Base-by-base conservation (phyloP, 176 grass and related monocot genomes). In the Oryza meyeriana region DNA sequence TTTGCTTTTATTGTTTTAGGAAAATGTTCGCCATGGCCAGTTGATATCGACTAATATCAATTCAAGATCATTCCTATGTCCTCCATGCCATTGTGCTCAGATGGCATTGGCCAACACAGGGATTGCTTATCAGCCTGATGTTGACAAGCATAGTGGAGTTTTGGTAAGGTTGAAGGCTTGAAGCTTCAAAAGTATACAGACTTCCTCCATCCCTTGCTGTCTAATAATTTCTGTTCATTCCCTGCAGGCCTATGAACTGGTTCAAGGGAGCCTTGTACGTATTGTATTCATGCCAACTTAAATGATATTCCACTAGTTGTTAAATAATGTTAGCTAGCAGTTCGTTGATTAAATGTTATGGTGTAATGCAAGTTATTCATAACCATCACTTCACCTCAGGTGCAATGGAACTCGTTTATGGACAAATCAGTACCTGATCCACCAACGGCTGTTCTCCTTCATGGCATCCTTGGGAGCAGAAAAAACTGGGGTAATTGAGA, bases 391-490 rank as follows among this genome's bases (percentile, higher is more conserved):
- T 38, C 24, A 81, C 14, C 45, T 80, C 75, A 99, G 96, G 93
- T 99, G 42, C 82, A 94, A 47, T 94, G 96, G 96, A 95, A 95
- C 83, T 95, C 90, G 42, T 99, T 99, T 77, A 95, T 66, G 89
- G 96, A 99, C 85, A 99, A 99, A 80, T 90, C 96, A 52, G 81
- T 95, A 83, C 91, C 93, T 67, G 96, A 99, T 93, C 96, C 96
- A 80, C 91, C 96, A 75, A 99, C 96, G 52, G 89, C 91, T 88
- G 93, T 99, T 90, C 93, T 99, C 47, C 86, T 99, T 76, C 96
- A 99, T 81, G 96, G 93, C 13, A 99, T 99, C 75, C 96, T 99
- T 77, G 93, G 96, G 29, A 90, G 87, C 44, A 87, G 93, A 74
- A 99, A 99, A 87, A 99, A 99, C 65, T 99, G 96, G 96, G 96